These are phyloP conservation scores for Cercospora zeina DNA, from an alignment of 2,329 filamentous ascomycete species.

Conservation along the genomic window DNA sequence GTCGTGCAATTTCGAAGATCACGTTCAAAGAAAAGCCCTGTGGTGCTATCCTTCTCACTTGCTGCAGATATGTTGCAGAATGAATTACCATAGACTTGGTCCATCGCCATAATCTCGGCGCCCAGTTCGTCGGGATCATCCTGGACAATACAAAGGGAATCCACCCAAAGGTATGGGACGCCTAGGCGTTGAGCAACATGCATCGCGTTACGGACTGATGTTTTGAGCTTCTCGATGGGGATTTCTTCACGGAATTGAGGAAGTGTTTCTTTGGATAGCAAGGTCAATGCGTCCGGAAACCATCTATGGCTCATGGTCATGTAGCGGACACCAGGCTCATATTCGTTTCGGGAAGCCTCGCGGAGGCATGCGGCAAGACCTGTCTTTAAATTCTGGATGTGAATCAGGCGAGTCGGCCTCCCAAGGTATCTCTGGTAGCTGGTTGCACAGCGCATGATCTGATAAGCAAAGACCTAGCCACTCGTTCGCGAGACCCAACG, in stretches of 20 bases:
- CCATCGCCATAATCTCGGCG: constrained; percentile 17
- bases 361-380: background rate
- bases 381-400: background rate
- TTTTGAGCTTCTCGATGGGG: background rate
- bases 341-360: background rate
- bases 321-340: background rate
- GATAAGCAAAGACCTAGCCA: background rate
- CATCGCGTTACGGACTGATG: background rate
- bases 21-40: background rate
- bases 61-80: constrained; percentile 9
- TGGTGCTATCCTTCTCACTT: background rate
- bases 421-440: background rate
- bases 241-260: background rate
- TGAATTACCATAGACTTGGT: constrained; percentile 12
- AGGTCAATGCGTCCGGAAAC: background rate
- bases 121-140: constrained; percentile 25
- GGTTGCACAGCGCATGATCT: background rate
- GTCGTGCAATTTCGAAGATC: background rate
- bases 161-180: constrained; percentile 19
- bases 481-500: background rate
- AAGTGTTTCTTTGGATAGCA: background rate
- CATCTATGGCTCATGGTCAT: constrained; percentile 12
- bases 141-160: constrained; percentile 23
- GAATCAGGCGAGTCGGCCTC: background rate
- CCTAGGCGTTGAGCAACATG: background rate